Evolutionary conservation across 495 filamentous ascomycete species (phyloP), one percentile per base, ranked within the genome.

Genomic region (Tetracladium setigerum): DNA sequence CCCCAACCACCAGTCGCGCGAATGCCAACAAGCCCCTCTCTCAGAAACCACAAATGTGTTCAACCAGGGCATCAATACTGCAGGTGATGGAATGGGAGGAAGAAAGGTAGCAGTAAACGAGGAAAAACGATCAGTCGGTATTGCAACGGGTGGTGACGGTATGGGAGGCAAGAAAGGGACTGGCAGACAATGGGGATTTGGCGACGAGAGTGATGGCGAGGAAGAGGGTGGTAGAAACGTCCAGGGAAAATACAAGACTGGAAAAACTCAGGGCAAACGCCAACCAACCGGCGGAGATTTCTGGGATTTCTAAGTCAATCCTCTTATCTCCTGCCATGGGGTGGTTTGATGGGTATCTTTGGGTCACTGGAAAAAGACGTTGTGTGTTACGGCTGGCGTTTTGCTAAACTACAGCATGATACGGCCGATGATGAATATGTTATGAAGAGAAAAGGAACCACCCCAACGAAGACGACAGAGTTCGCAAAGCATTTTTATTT

Each of bases 131-230:
- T 65, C 68, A 30, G 60, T 68, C 18, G 72, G 77, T 31, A 80
- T 83, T 50, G 64, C 66, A 45, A 82, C 74, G 32, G 74, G 65
- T 1, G 84, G 86, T 30, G 79, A 90, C 53, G 86, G 84, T 19
- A 87, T 87, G 80, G 84, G 85, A 27, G 82, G 82, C 38, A 76
- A 73, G 50, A 84, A 77, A 60, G 82, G 74, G 13, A 55, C 69
- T 13, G 67, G 66, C n/a, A 64, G 78, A 47, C 61, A 65, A 52
- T 88, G 83, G 83, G 65, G 74, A 6, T 74, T 77, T 53, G 77
- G 80, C 19, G 77, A 76, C 41, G 74, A 78, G 17, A 67, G 71
- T 43, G 70, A 69, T 41, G 72, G 64, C 32, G 71, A 60, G 35
- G 53, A 50, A 24, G 50, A 33, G 19, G 52, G 52, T 19, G 40